A percentile compares a stretch with the other conserved stretches of the same genome.
phyloP scores from a whole-genome alignment of 164 flowering plant species.

The Chimonanthus praecox region DNA sequence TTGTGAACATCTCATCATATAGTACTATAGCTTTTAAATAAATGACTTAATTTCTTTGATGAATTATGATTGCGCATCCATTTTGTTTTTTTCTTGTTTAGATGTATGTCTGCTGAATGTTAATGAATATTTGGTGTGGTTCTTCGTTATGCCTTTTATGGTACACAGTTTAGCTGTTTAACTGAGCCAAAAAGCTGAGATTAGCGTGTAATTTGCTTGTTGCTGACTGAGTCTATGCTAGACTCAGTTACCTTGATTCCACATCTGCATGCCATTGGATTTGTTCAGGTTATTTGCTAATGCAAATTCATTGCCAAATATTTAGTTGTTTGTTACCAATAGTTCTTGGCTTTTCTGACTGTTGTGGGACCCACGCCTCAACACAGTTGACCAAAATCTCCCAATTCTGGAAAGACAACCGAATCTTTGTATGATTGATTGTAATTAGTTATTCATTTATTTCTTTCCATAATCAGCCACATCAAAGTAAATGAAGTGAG shows the following conservation, averaged over 20 bases:
- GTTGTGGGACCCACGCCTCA: too few species aligned
- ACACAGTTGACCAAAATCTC: too few species aligned
- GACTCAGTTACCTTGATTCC: neutral
- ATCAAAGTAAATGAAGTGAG: too few species aligned
- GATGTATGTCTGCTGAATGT: neutral
- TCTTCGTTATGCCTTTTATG: neutral
- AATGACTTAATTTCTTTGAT: too few species aligned
- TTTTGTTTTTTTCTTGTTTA: too few species aligned
- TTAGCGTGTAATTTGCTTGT: neutral
- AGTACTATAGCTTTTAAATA: neutral
- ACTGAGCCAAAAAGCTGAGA: neutral
- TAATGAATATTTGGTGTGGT: neutral
- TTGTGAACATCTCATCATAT: neutral
- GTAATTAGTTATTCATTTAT: too few species aligned
- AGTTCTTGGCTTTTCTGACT: neutral
- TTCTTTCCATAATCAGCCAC: too few species aligned
- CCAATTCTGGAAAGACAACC: too few species aligned
- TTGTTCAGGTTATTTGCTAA: neutral
- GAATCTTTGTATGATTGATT: too few species aligned
- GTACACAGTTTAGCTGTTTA: neutral
- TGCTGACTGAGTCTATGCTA: neutral
- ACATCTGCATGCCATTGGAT: neutral
- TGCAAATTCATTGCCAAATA: neutral
- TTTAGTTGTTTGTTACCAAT: neutral
- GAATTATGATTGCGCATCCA: too few species aligned